A percentile compares a stretch with the other conserved stretches of the same genome.
phyloP scores from a whole-genome alignment of 768 basidiomycete genomes.

The Cantharellus anzutake region DNA sequence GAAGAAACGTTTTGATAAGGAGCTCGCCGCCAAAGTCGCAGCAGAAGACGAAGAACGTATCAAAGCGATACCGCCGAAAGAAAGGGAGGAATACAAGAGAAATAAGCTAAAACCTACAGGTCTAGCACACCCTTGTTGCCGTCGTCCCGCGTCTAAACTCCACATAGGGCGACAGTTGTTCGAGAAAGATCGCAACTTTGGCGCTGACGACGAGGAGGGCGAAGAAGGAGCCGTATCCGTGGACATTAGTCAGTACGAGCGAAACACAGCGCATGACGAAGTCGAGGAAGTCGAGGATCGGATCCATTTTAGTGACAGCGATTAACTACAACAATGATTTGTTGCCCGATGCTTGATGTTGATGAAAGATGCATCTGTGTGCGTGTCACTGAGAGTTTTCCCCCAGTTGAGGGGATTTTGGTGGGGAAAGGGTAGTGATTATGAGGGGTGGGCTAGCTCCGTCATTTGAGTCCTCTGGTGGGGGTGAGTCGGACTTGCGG shows the following conservation, averaged over 20 bases:
- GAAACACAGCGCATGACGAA: slow-evolving; percentile 26
- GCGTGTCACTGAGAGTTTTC: too few relatives aligned
- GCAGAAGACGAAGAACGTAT: slow-evolving; percentile 65
- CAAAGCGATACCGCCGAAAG: slow-evolving; percentile 51
- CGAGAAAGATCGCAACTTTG: slow-evolving; percentile 56
- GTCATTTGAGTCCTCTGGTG: too few relatives aligned
- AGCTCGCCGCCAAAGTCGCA: slow-evolving; percentile 34
- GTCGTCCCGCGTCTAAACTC: not conserved
- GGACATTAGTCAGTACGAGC: slow-evolving; percentile 76
- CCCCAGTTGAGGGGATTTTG: too few relatives aligned
- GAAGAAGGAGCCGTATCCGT: slow-evolving; percentile 77
- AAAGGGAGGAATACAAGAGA: slow-evolving; percentile 69
- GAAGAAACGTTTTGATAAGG: slow-evolving; percentile 62
- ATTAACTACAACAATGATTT: slow-evolving; percentile 23
- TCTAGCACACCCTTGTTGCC: slow-evolving; percentile 18
- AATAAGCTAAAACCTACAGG: slow-evolving; percentile 45
- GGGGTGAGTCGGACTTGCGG: too few relatives aligned
- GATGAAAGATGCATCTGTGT: too few relatives aligned
- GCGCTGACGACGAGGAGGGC: slow-evolving; percentile 52
- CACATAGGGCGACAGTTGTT: slow-evolving; percentile 74
- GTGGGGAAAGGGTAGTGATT: too few relatives aligned
- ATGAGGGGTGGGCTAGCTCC: too few relatives aligned
- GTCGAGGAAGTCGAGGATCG: slow-evolving; percentile 48
- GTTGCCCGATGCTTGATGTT: too few relatives aligned
- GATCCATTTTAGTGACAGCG: slow-evolving; percentile 74